These are phyloP conservation scores for Botrytis deweyae DNA, from an alignment of 2,329 filamentous ascomycete species.

Conservation along the genomic window DNA sequence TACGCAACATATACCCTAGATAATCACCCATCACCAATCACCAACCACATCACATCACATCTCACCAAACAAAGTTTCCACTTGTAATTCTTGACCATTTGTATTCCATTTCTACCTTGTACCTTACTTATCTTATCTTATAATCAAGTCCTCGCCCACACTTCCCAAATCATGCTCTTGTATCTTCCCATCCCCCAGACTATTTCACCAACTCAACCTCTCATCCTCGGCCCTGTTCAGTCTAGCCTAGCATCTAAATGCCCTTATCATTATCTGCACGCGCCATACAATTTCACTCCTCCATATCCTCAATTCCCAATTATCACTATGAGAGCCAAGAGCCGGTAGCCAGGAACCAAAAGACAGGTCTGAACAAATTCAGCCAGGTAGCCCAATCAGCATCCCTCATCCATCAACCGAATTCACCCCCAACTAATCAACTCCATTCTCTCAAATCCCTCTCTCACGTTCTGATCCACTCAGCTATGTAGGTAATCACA, in stretches of 20 bases:
- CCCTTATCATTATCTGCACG: not conserved
- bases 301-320: not conserved
- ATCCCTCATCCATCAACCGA: not conserved
- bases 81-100: not conserved
- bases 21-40: too few species aligned
- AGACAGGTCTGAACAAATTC: not conserved
- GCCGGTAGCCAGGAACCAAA: not conserved
- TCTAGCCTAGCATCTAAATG: not conserved
- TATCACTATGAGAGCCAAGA: not conserved
- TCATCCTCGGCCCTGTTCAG: not conserved
- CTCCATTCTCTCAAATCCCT: too few species aligned
- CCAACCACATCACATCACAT: not conserved
- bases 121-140: conserved; percentile 8
- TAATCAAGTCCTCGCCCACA: not conserved
- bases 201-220: not conserved
- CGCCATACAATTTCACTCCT: not conserved
- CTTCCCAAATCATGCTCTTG: not conserved
- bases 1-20: too few species aligned
- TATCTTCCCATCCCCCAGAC: too few species aligned
- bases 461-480: not conserved
- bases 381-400: not conserved
- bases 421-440: not conserved
- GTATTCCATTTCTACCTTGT: conserved; percentile 12
- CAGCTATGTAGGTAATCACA: conserved; percentile 4
- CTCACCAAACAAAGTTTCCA: not conserved